These are phyloP conservation scores for Acacia confusa DNA, from an alignment of 306 rosid genomes.

Conservation along the genomic window DNA sequence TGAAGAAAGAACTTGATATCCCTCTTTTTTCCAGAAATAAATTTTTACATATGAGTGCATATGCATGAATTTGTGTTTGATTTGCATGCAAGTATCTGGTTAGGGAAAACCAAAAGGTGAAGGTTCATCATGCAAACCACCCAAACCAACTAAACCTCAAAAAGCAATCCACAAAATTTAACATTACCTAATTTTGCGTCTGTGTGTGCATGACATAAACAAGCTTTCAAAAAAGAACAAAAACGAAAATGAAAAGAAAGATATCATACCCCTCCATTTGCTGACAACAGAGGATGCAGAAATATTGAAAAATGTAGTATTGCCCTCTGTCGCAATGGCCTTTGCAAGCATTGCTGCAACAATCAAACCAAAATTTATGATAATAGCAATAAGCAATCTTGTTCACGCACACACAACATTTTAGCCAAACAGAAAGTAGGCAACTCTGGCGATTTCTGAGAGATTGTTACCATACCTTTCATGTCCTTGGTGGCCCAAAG, in stretches of 20 bases:
- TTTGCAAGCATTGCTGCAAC: constrained; percentile 97
- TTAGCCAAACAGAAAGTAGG: constrained; percentile 10
- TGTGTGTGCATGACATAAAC: constrained; percentile 1
- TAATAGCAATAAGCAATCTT: constrained; percentile 9
- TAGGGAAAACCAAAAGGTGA: constrained; percentile 27
- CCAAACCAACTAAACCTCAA: constrained; percentile 17
- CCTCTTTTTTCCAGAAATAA: not conserved
- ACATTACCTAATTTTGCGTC: not conserved
- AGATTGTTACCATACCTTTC: constrained; percentile 73
- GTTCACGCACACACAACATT: constrained; percentile 9
- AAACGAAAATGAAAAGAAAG: not conserved
- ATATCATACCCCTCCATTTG: constrained; percentile 97
- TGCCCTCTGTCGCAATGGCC: constrained; percentile 99
- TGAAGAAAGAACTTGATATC: too few species aligned
- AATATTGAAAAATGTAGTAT: constrained; percentile 96
- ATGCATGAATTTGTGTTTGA: not conserved
- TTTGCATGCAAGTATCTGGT: not conserved
- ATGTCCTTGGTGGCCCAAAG: constrained; percentile 98
- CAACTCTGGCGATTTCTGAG: not conserved
- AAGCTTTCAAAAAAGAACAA: not conserved
- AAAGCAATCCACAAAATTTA: constrained; percentile 18
- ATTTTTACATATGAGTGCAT: not conserved
- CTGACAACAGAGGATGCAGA: constrained; percentile 98
- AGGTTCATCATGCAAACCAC: constrained; percentile 3
- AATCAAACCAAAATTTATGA: constrained; percentile 28